Conservation (phyloP, 1,139 yeast genomes). For the Kodamaea suecica region DNA sequence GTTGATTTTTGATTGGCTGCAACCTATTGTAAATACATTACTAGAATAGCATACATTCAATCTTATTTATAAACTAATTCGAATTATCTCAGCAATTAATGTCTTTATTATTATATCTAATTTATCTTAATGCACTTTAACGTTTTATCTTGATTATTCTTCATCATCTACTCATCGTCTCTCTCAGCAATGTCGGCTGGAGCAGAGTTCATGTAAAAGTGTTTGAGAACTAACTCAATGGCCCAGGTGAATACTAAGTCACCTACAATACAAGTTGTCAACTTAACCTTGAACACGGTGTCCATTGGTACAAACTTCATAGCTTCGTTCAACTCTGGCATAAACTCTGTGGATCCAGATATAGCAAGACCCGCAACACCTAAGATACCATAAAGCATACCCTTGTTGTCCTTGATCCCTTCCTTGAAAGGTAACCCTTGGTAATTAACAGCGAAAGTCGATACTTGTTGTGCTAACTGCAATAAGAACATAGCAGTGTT, state of each 20-base stretch:
- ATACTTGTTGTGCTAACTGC: constrained; percentile 93
- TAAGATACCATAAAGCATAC: constrained; percentile 92
- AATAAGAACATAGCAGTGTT: constrained; percentile 95
- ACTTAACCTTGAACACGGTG: constrained; percentile 66
- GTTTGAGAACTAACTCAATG: constrained; percentile 78
- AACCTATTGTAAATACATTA: no score
- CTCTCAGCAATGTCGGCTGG: constrained; percentile 86
- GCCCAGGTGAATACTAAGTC: constrained; percentile 78
- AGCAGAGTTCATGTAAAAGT: constrained; percentile 83
- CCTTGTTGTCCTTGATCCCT: constrained; percentile 83
- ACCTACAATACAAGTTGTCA: constrained; percentile 67
- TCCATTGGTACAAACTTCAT: constrained; percentile 90
- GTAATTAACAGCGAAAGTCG: constrained; percentile 96
- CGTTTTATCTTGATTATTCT: constrained; percentile 1
- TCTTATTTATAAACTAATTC: no score
- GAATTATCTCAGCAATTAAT: no score
- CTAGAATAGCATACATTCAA: no score
- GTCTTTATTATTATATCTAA: constrained; percentile 4
- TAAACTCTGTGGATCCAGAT: constrained; percentile 89
- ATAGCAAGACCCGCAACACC: constrained; percentile 89
- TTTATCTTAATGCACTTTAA: background rate
- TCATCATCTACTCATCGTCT: constrained; percentile 24
- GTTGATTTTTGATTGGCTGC: no score
- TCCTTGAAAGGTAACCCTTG: constrained; percentile 98
- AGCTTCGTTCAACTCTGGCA: constrained; percentile 91